A percentile compares a stretch with the other conserved stretches of the same genome.
Evolutionary conservation across 2,329 filamentous ascomycete genomes (phyloP).

Genomic region (Exserohilum rostratum): DNA sequence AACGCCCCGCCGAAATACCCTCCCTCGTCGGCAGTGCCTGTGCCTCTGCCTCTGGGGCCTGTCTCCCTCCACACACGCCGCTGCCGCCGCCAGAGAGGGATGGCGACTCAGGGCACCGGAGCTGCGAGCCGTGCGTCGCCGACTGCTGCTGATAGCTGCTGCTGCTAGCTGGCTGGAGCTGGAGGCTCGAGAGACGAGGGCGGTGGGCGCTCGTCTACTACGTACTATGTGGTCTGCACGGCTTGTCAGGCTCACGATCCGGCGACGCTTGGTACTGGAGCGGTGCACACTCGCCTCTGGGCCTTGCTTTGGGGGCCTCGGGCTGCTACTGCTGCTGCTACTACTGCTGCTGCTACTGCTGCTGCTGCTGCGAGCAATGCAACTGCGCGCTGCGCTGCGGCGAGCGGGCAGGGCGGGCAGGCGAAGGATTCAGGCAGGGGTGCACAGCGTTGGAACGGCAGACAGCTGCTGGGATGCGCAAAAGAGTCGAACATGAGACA

Average conservation of each 20-base stretch:
- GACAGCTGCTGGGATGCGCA: conserved; percentile 19
- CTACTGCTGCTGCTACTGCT: too few relatives aligned
- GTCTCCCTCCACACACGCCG: conserved; percentile 5
- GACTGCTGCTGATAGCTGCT: conserved; percentile 16
- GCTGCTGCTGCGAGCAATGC: too few relatives aligned
- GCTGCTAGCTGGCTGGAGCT: neutral
- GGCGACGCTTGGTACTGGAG: too few relatives aligned
- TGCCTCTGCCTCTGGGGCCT: too few relatives aligned
- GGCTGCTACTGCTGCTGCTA: too few relatives aligned
- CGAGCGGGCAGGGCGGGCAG: conserved; percentile 20
- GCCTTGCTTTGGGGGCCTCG: too few relatives aligned
- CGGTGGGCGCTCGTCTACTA: neutral
- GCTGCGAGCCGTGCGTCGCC: conserved; percentile 13
- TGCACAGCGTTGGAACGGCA: conserved; percentile 21
- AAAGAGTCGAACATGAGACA: conserved; percentile 36
- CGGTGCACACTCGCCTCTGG: too few relatives aligned
- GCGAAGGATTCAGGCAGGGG: conserved; percentile 34
- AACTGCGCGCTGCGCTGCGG: neutral
- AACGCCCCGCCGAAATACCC: conserved; percentile 19
- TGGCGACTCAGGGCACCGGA: conserved; percentile 7
- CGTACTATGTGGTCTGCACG: conserved; percentile 7
- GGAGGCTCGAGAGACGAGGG: conserved; percentile 1
- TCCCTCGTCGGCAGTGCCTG: neutral
- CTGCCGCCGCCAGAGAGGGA: conserved; percentile 13
- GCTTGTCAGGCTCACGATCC: too few relatives aligned